These are phyloP conservation scores for Acanthochlamys bracteata DNA, from an alignment of 106 monocot species.

Conservation along the genomic window DNA sequence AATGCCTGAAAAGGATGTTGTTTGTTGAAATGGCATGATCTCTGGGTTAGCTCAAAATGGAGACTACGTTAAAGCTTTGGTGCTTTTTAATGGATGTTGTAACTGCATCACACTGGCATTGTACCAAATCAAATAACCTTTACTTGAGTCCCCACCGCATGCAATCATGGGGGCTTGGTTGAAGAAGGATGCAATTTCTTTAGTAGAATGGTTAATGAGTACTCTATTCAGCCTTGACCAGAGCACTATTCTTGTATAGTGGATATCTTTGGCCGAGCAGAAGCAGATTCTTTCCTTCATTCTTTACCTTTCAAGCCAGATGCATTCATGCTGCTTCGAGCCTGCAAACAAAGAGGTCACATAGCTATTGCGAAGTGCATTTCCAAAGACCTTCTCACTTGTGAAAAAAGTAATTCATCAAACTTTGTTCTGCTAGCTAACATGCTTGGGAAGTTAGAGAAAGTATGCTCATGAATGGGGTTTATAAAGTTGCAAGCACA, in stretches of 20 bases:
- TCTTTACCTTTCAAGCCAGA: constrained; percentile 17
- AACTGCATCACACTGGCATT: background rate
- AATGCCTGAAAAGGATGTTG: constrained; percentile 17
- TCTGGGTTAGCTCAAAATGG: constrained; percentile 32
- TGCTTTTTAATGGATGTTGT: constrained; percentile 21
- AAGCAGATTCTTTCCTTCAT: constrained; percentile 12
- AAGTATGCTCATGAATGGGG: constrained; percentile 3
- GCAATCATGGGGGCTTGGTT: constrained; percentile 24
- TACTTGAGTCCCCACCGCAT: constrained; percentile 18
- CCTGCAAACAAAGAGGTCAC: constrained; percentile 16
- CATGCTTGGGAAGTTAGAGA: constrained; percentile 12
- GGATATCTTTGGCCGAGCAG: constrained; percentile 16
- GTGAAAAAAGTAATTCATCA: constrained; percentile 11
- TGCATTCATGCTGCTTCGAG: constrained; percentile 9
- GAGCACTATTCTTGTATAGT: constrained; percentile 28
- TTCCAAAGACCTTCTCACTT: background rate
- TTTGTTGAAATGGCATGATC: constrained; percentile 30
- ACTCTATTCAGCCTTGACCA: constrained; percentile 16
- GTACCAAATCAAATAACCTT: constrained; percentile 17
- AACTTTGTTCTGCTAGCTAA: constrained; percentile 21
- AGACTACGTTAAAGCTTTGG: constrained; percentile 8
- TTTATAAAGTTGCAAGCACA: constrained; percentile 2
- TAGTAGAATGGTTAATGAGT: constrained; percentile 14
- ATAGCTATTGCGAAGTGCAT: constrained; percentile 11
- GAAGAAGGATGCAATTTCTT: constrained; percentile 12